Base-by-base conservation (phyloP, 257 asterid genomes). In the Solanum clarkiae region DNA sequence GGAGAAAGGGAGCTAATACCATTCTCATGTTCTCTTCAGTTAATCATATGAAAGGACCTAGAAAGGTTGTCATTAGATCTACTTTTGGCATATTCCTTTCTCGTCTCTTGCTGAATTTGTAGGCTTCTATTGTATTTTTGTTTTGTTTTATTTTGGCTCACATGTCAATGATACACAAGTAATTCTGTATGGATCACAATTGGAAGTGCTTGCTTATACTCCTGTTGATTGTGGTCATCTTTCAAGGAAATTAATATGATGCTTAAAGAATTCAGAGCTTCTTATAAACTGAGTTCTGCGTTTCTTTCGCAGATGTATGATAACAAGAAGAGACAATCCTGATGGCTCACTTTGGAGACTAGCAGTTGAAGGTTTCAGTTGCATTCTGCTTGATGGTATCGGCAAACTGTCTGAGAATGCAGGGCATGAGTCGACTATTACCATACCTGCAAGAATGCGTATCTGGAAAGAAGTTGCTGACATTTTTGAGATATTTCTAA, bases 391-490 rank as follows among this genome's bases (percentile, higher is more conserved):
- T 90, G 97, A 92, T 84, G 94, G 93, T 88, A 88, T 92, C 75
- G 86, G 89, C 88, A 88, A 90, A 87, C 82, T 81, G 81, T 90
- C 89, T 32, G 86, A 86, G 63, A 85, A 86, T 70, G 80, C 79
- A 81, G 90, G 80, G 53, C 66, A 86, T 66, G 94, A 90, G 85
- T 82, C 83, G 63, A 56, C 90, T 22, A 84, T 89, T 60, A 66
- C 86, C 84, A 92, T 89, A 88, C 87, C 93, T 81, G 89, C 95
- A 84, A 93, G 97, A 94, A 85, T 90, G 47, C 97, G 95, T 62
- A 89, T 90, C 82, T 96, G 99, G 99, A 95, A 95, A 92, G 98
- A 93, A 92, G 94, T 94, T 85, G 98, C 98, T 60, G 99, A 94
- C 90, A 93, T 96, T 82, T 96, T 93, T 86, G 98, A 96, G 87